Evolutionary conservation across 108 stramenopile genomes (phyloP).

Genomic region (Cyclotella baltica): DNA sequence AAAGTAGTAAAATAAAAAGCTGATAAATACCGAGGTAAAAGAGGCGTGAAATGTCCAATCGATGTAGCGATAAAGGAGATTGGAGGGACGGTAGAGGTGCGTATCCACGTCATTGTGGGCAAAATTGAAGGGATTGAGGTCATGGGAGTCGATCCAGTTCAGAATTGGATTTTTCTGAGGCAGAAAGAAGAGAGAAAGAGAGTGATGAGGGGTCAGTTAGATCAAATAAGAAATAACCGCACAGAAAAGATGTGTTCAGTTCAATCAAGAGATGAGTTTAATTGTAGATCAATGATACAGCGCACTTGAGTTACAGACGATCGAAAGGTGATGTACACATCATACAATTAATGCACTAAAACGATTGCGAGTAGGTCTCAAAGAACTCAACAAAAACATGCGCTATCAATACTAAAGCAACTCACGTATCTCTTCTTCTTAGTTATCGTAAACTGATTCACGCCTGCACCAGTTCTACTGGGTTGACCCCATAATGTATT

Average conservation of each 20-base stretch:
- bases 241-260: no score
- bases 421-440: conserved; percentile 29
- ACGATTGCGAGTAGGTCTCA: no score
- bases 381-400: no score
- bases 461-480: neutral
- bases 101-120: conserved; percentile 20
- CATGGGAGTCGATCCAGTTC: conserved; percentile 32
- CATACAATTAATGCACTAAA: no score
- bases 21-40: conserved; percentile 36
- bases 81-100: conserved; percentile 40
- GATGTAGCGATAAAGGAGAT: conserved; percentile 31
- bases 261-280: no score
- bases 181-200: no score
- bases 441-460: conserved; percentile 19
- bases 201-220: no score
- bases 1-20: conserved; percentile 40
- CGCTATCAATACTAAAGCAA: no score
- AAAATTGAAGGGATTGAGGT: neutral
- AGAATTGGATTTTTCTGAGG: conserved; percentile 24
- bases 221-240: conserved; percentile 1
- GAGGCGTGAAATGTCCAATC: conserved; percentile 46
- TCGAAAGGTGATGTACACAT: no score
- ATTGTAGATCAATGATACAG: neutral
- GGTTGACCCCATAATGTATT: neutral
- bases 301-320: no score